Evolutionary conservation across 2,329 filamentous ascomycete genomes (phyloP), one percentile per base, ranked within the genome.

Genomic region (Aspergillus candidus): DNA sequence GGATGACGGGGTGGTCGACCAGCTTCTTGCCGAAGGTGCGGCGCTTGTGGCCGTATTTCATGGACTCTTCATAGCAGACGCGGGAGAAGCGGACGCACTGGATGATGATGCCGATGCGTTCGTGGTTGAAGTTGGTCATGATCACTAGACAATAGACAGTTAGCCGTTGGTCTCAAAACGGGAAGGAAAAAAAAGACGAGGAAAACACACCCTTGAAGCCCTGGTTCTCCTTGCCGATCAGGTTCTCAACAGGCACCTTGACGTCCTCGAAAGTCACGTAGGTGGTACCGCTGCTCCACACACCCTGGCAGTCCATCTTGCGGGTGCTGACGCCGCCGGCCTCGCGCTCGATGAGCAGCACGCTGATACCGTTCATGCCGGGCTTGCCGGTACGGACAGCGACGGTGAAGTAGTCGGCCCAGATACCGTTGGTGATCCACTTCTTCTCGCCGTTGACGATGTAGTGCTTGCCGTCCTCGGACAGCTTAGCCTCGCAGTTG

Each of bases 391-490:
- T 98, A 48, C 93, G 84, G 32, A 98, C 93, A 18, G 91, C 93
- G 11, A 88, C 94, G 43, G 93, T 97, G 76, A 97, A 97, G 75
- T 97, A 98, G 69, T 98, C 93, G 50, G 77, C 80, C 88, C 89
- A 96, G 61, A 96, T 81, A 61, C 93, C 93, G 71, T 98, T 98
- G 60, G 91, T 97, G 69, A 97, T 97, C 91, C 93, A 97, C 74
- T 98, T 98, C 85, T 98, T 97, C 80, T 96, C 91, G 43, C 93
- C 93, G 63, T 97, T 98, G 71, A 98, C 93, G 56, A 97, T 97
- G 72, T 94, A 98, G 73, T 97, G 88, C 76, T 97, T 97, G 62
- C 93, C 93, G 60, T 98, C 93, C 57, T 93, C 86, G 51, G 80
- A 87, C 46, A 97, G 78, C 76, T 95, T 95, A 18, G 93, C 93